Base-by-base conservation (phyloP, 768 basidiomycete species). In the Pulveroboletus ravenelii region DNA sequence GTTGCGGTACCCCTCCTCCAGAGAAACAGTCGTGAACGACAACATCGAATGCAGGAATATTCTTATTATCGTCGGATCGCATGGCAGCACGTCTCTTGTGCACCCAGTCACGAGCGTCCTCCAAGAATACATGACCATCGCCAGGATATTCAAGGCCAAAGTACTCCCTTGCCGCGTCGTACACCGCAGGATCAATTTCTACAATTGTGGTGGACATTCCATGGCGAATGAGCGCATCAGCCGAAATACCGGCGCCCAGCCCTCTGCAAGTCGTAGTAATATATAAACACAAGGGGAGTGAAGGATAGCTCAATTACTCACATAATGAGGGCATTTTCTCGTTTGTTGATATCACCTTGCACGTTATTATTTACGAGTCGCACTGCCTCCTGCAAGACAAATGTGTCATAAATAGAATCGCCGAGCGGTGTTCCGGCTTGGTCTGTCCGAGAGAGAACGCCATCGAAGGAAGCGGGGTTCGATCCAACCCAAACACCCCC, bases 111-210 rank as follows among this genome's bases (percentile, higher is more conserved):
- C 86, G 77, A 6, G 90, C 94, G 59, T 96, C 93, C 60, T 85
- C 74, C 27, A 96, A 64, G 63, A 86, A 85, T 3, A 93, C 78
- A 23, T 74, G 79, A 13, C 67, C 73, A 3, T 78, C 68, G 2
- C 76, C 74, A 6, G 84, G 83, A 51, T 84, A 75, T 12, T 81
- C 78, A n/a, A 97, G 73, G 7, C 81, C 87, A 55, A 98, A 96
- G 69, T 79, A 94, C 30, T 67, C 72, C 25, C 80, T 77, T 14
- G 94, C 92, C 25, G 87, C 91, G 13, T 80, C 72, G 63, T 94
- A 93, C 18, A 98, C 93, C 1, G 81, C 85, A 32, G 90, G 89
- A 63, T 97, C 95, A 52, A 95, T 89, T 67, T 98, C 95, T n/a
- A 94, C 79, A 42, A 95, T 79, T 1, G 92, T 90, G 5, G 87